Percentiles rank a stretch among this genome's conserved stretches.
Evolutionary conservation across 192 early-diverging fungal species (phyloP).

Genomic region (Gonapodya prolifera): DNA sequence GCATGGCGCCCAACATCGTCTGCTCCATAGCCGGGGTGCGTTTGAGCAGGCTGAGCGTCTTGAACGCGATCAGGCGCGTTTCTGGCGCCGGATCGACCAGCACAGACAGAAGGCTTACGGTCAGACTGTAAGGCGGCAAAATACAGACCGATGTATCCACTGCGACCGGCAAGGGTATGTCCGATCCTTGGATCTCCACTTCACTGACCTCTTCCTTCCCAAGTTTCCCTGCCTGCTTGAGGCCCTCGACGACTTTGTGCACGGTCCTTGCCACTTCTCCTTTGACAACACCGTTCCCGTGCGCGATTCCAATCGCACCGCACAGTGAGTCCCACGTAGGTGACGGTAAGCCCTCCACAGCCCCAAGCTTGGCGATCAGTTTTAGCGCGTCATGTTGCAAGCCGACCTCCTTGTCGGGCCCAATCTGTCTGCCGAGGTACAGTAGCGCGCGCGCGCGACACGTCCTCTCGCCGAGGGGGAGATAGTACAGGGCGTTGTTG

Average conservation of each 20-base stretch:
- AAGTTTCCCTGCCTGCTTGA: neutral
- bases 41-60: neutral
- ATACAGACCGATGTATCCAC: no score
- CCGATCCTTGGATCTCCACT: neutral
- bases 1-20: neutral
- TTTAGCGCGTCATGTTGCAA: neutral
- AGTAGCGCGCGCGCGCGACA: neutral
- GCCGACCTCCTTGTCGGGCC: neutral
- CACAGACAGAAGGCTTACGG: neutral
- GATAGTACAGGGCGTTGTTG: neutral
- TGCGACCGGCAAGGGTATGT: no score
- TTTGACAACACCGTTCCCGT: neutral
- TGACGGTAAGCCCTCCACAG: neutral
- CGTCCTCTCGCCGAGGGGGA: neutral
- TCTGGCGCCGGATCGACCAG: neutral
- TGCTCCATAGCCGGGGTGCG: neutral
- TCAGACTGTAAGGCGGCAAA: neutral
- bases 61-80: neutral
- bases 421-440: neutral
- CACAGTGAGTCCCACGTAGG: neutral
- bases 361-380: neutral
- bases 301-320: neutral
- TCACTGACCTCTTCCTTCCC: neutral
- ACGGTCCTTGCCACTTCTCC: neutral
- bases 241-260: neutral